phyloP scores from a whole-genome alignment of 2,329 filamentous ascomycete genomes.

The Trematosphaeria pertusa region DNA sequence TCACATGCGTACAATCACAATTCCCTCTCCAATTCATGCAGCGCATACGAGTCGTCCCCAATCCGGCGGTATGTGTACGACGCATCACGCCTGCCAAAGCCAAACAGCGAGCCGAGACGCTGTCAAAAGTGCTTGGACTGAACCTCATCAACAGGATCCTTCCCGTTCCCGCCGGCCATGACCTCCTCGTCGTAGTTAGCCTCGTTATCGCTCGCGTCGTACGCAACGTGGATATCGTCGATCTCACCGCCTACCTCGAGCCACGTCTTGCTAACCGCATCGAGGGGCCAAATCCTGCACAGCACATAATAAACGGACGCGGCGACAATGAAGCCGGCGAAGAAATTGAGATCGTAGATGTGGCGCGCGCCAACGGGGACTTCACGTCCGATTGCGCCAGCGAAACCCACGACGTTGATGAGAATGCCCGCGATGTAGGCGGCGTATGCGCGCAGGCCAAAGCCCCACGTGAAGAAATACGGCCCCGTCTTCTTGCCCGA shows the following conservation, averaged over 20 bases:
- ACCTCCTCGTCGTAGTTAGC: constrained; percentile 32
- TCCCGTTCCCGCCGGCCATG: constrained; percentile 26
- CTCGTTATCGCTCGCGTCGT: constrained; percentile 30
- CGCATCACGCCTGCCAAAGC: no score
- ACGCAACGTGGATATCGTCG: constrained; percentile 33
- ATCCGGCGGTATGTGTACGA: no score
- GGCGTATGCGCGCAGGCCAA: constrained; percentile 83
- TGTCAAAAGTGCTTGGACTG: constrained; percentile 21
- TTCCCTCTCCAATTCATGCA: background rate
- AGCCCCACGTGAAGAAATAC: constrained; percentile 76
- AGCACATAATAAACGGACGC: constrained; percentile 71
- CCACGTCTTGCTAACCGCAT: constrained; percentile 77
- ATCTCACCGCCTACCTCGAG: constrained; percentile 70
- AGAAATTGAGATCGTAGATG: constrained; percentile 91
- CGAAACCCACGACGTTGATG: constrained; percentile 92
- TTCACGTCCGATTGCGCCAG: constrained; percentile 73
- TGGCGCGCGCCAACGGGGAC: constrained; percentile 83
- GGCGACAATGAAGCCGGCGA: constrained; percentile 79
- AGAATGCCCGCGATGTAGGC: constrained; percentile 85
- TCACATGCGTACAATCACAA: background rate
- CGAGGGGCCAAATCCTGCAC: constrained; percentile 73
- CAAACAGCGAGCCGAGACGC: no score
- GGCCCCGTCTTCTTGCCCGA: constrained; percentile 69
- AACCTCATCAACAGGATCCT: constrained; percentile 15
- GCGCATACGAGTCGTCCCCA: background rate